Base-by-base conservation (phyloP, 2,329 filamentous ascomycete species). In the Xylaria sp. region DNA sequence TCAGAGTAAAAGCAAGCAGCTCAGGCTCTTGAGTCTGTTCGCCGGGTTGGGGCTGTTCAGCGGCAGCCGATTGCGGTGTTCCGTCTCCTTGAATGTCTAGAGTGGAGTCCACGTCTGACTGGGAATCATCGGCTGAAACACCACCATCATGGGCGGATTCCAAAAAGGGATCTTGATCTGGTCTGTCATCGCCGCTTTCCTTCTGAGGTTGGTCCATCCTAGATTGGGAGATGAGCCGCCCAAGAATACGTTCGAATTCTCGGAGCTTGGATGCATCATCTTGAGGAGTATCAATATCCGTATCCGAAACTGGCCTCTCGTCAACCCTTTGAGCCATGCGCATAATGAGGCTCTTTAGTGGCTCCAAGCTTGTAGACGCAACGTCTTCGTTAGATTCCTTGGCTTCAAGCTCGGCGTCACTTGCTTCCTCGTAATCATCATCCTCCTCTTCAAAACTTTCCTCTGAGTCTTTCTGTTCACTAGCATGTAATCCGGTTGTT, bases 1-100 rank as follows among this genome's bases (percentile, higher is more conserved):
- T 90, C 64, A 98, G 82, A 14, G 89, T 89, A 85, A 96, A 88
- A 47, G 88, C 92, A 30, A 93, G 81, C 0, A 94, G 74, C 2
- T 85, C 81, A 1, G 73, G 68, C 42, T 62, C 21, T 9, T 58
- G 54, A 7, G 56, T n/a, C n/a, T 70, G 64, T 7, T 68, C 56
- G 12, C 69, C 68, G 2, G 67, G 32, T 34, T 34, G 39, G 39
- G 61, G 12, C 39, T 56, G 3, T 30, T 67, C 19, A 2, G 4
- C 45, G 45, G 2, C 34, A 47, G 27, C 39, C 21, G 50, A 21
- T 36, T 67, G 24, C 50, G 55, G 9, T 12, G 64, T 48, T 39
- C 14, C 48, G 17, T 64, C 57, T 11, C 14, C 6, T 27, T 64
- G 17, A 2, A 21, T 17, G 9, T 65, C 51, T 6, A 14, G n/a